Conservation (phyloP, 1,284 basidiomycete genomes). For the Malassezia caprae region DNA sequence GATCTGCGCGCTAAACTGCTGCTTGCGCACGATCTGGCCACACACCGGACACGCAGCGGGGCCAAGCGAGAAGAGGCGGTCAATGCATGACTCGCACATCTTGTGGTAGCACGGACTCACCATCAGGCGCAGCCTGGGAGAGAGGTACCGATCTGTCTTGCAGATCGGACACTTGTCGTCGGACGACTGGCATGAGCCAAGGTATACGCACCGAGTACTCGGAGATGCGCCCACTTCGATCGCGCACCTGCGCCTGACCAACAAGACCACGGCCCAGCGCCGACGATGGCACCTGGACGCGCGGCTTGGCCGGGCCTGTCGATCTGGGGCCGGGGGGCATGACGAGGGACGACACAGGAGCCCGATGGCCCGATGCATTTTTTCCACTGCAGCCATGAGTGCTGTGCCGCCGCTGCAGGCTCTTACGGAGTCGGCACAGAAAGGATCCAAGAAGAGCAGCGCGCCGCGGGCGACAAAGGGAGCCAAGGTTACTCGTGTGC, state of each 20-base stretch:
- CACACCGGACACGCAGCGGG: constrained; percentile 95
- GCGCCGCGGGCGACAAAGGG: not conserved
- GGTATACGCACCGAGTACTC: constrained; percentile 26
- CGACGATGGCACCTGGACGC: not conserved
- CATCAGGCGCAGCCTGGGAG: constrained; percentile 81
- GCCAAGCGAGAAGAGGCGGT: constrained; percentile 86
- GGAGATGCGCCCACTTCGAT: constrained; percentile 32
- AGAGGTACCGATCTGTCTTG: constrained; percentile 89
- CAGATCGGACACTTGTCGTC: constrained; percentile 89
- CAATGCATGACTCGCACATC: constrained; percentile 73
- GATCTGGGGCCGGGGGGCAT: not conserved
- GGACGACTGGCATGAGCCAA: constrained; percentile 16
- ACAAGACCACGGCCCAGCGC: constrained; percentile 1
- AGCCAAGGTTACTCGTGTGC: not conserved
- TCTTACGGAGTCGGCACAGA: constrained; percentile 22
- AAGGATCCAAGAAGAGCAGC: constrained; percentile 5
- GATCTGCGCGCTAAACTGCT: constrained; percentile 88
- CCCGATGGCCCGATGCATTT: not conserved
- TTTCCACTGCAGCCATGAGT: not conserved
- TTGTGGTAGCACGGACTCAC: constrained; percentile 96
- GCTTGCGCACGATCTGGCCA: constrained; percentile 74
- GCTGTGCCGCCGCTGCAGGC: constrained; percentile 14
- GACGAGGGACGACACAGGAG: not conserved
- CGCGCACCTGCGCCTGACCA: constrained; percentile 20
- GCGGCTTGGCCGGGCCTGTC: constrained; percentile 2